Percentiles rank a stretch among this genome's conserved stretches.
Evolutionary conservation across 345 rosid species (phyloP).

Genomic region (Excoecaria cochinchinensis): DNA sequence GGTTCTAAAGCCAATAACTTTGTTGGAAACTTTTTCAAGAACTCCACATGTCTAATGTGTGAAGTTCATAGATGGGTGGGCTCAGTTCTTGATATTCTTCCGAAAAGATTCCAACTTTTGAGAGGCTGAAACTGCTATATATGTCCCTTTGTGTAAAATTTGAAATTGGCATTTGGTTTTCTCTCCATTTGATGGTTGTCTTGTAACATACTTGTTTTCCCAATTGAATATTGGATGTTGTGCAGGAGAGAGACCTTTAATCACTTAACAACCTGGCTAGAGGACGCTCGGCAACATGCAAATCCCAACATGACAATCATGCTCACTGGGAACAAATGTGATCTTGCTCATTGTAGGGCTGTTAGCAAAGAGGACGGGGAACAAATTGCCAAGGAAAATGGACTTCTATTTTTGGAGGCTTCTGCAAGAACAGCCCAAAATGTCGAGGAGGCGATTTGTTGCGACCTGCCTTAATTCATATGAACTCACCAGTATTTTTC

Average conservation of each 20-base stretch:
- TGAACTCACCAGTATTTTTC: neutral
- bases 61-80: too few relatives aligned
- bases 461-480: neutral
- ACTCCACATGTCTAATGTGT: too few relatives aligned
- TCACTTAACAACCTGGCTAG: constrained; percentile 97
- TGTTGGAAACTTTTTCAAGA: too few relatives aligned
- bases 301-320: constrained; percentile 94
- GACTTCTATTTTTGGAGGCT: constrained; percentile 87
- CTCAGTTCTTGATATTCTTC: too few relatives aligned
- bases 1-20: too few relatives aligned
- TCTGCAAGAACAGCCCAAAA: constrained; percentile 98
- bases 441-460: constrained; percentile 75
- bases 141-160: too few relatives aligned
- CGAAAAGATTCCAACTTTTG: too few relatives aligned
- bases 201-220: neutral
- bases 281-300: constrained; percentile 97
- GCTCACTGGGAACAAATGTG: constrained; percentile 89
- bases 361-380: constrained; percentile 98
- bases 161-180: neutral
- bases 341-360: constrained; percentile 87
- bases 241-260: constrained; percentile 95
- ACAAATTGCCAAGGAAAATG: constrained; percentile 93
- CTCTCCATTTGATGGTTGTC: neutral
- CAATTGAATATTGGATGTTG: constrained; percentile 18
- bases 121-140: too few relatives aligned